phyloP scores from a whole-genome alignment of 805 yeast genomes.

The Wickerhamomyces chaumierensis region DNA sequence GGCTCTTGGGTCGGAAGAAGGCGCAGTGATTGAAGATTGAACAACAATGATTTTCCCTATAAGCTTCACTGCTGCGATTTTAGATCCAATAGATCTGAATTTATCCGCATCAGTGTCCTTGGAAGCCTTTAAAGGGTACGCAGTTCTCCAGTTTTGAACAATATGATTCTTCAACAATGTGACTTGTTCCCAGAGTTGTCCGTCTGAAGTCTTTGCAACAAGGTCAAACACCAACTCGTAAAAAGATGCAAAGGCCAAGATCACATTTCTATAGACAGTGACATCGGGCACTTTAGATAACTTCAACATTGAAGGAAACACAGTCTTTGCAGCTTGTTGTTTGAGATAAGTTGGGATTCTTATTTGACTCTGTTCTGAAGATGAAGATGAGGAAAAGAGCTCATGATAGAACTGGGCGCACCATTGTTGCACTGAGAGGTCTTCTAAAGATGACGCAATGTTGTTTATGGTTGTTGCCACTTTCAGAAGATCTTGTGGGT shows the following conservation, averaged over 20 bases:
- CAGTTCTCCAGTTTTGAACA: conserved; percentile 47
- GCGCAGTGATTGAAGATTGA: conserved; percentile 29
- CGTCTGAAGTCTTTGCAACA: conserved; percentile 29
- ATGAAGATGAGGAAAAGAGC: conserved; percentile 9
- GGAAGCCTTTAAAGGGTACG: conserved; percentile 37
- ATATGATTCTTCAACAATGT: conserved; percentile 44
- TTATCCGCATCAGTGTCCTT: conserved; percentile 16
- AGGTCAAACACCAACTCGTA: conserved; percentile 36
- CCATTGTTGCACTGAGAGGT: conserved; percentile 17
- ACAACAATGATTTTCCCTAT: conserved; percentile 46
- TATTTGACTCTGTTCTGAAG: neutral
- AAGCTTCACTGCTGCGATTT: conserved; percentile 64
- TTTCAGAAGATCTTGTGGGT: neutral
- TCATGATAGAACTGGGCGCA: conserved; percentile 14
- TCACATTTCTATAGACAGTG: conserved; percentile 24
- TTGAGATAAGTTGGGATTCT: conserved; percentile 7
- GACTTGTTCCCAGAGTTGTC: conserved; percentile 42
- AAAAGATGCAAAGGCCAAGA: conserved; percentile 29
- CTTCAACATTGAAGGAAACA: conserved; percentile 9
- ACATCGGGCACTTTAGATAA: conserved; percentile 17
- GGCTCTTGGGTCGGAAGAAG: conserved; percentile 16
- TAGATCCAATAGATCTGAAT: conserved; percentile 42
- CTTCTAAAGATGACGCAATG: neutral
- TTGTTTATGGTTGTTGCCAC: neutral
- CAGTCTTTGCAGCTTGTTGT: conserved; percentile 7